These are phyloP conservation scores for Candida suzukii DNA, from an alignment of 805 yeast genomes.

Conservation along the genomic window DNA sequence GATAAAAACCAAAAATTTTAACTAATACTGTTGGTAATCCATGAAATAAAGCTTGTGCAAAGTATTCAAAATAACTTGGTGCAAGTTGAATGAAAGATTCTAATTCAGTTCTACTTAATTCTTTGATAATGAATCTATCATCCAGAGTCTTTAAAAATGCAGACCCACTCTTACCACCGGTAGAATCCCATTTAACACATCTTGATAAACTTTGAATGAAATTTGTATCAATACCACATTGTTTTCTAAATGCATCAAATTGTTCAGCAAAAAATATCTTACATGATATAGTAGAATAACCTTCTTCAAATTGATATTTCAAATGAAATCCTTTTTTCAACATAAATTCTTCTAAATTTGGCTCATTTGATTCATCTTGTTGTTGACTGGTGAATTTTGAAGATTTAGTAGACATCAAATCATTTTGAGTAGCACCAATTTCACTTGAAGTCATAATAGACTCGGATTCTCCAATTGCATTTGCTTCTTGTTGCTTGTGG, in stretches of 20 bases:
- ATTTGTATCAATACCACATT: slow-evolving; percentile 69
- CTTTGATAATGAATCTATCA: slow-evolving; percentile 83
- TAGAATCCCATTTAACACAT: slow-evolving; percentile 92
- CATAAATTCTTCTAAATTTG: slow-evolving; percentile 59
- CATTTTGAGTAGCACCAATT: slow-evolving; percentile 9
- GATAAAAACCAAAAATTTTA: slow-evolving; percentile 92
- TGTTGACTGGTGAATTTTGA: too few relatives aligned
- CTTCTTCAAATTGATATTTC: slow-evolving; percentile 87
- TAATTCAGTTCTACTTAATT: slow-evolving; percentile 77
- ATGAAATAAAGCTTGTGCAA: slow-evolving; percentile 91
- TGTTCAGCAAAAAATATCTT: slow-evolving; percentile 94
- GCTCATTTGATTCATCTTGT: not conserved
- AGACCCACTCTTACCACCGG: slow-evolving; percentile 96
- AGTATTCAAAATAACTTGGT: slow-evolving; percentile 92
- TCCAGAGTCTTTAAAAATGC: slow-evolving; percentile 89
- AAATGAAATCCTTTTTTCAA: slow-evolving; percentile 82
- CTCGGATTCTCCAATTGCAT: slow-evolving; percentile 19
- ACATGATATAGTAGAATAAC: slow-evolving; percentile 76
- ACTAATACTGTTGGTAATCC: slow-evolving; percentile 93
- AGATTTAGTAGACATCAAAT: not conserved
- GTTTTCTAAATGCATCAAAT: slow-evolving; percentile 85
- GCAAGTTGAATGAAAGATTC: slow-evolving; percentile 95
- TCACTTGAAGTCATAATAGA: not conserved
- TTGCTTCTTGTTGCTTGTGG: not conserved
- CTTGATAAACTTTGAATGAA: slow-evolving; percentile 87